Evolutionary conservation across 495 filamentous ascomycete species (phyloP), one percentile per base, ranked within the genome.

Genomic region (Tricharina praecox): DNA sequence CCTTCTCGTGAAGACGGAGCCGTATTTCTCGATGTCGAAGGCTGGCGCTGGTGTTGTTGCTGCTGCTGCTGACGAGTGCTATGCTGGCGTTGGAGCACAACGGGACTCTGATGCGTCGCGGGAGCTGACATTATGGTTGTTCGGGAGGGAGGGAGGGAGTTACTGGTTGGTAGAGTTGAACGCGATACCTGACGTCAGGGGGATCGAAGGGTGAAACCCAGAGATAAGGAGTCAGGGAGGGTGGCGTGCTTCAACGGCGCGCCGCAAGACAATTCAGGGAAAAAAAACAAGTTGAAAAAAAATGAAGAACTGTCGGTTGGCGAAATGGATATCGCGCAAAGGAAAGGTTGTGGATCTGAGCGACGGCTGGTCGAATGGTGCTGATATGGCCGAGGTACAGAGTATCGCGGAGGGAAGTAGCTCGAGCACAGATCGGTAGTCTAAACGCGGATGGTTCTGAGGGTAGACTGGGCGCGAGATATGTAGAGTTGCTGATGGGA

Each of bases 51-150:
- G 16, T 33, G 56, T 41, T 52, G 57, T 39, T 49, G 52, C 24
- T 55, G 56, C 26, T 48, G 49, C 28, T 59, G 56, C 34, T 59
- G 58, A 21, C 58, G 58, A 25, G 58, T 57, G 39, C 58, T 61
- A 20, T 61, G 53, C 36, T 60, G 58, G n/a, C 58, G 58, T 47
- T 61, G 58, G 24, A 61, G 51, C 21, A 61, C 49, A 43, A 61
- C 49, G 45, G 58, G 58, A 34, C 50, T 43, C 43, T 61, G 57
- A 32, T 61, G 58, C 23, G 58, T 52, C 23, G 53, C 42, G 18
- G 52, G 30, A 23, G 23, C 43, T 35, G 43, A 46, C 43, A 46
- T 46, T 46, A 9, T 11, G 30, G 23, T 40, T 13, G 24, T 25
- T 44, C n/a, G 28, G 20, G 13, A 15, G 20, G 23, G 7, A 15